Conservation (phyloP, 306 rosid genomes). For the Hylodesmum podocarpum region DNA sequence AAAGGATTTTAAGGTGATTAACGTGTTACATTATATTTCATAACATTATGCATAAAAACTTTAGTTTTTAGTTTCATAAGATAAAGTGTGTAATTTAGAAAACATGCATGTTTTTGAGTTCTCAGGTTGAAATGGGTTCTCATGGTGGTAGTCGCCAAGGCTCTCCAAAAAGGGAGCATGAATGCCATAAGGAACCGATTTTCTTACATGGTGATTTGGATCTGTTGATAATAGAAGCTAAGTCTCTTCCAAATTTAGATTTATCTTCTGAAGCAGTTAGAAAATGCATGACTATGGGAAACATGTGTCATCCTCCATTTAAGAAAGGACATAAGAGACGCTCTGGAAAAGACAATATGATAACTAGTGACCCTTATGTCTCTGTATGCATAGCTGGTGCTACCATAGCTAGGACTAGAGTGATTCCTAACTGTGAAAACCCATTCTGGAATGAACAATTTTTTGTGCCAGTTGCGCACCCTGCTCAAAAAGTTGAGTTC, state of each 20-base stretch:
- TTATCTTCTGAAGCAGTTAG: constrained; percentile 55
- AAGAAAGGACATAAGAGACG: constrained; percentile 35
- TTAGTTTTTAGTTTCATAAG: neutral
- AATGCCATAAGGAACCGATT: constrained; percentile 20
- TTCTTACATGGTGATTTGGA: constrained; percentile 71
- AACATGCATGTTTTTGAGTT: constrained; percentile 19
- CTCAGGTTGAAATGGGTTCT: constrained; percentile 37
- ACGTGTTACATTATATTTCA: neutral
- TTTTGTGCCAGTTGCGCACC: constrained; percentile 68
- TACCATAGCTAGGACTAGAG: constrained; percentile 67
- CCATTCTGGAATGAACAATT: constrained; percentile 74
- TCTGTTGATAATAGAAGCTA: constrained; percentile 65
- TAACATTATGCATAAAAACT: neutral
- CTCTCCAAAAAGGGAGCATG: neutral
- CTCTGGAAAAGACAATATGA: constrained; percentile 42
- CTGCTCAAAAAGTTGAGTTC: constrained; percentile 53
- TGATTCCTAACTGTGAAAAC: constrained; percentile 56
- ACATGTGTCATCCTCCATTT: constrained; percentile 44
- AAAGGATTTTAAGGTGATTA: constrained; percentile 27
- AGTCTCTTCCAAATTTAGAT: constrained; percentile 77
- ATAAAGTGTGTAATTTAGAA: constrained; percentile 7
- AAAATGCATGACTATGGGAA: constrained; percentile 56
- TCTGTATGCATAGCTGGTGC: constrained; percentile 67
- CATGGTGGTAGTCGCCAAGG: neutral
- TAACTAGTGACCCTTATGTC: constrained; percentile 84